These are phyloP conservation scores for Trichoderma aggressivum DNA, from an alignment of 2,329 filamentous ascomycete species.

Conservation along the genomic window DNA sequence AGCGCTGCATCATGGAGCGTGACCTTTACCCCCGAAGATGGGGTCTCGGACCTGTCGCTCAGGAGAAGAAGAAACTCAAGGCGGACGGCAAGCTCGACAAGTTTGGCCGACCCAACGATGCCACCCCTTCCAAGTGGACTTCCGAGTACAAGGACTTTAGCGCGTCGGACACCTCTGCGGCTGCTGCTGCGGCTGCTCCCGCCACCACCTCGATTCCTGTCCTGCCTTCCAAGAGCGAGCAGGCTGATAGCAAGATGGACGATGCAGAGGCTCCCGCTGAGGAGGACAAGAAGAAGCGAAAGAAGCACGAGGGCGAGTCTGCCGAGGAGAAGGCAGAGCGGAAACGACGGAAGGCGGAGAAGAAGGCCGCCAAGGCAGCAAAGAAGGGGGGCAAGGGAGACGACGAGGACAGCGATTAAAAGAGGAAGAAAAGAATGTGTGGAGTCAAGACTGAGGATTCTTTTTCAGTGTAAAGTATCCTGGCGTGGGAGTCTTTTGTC, in stretches of 20 bases:
- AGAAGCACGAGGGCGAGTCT: conserved; percentile 78
- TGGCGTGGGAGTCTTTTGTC: conserved; percentile 18
- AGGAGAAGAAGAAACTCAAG: conserved; percentile 99
- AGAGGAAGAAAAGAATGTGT: not conserved
- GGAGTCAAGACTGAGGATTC: conserved; percentile 7
- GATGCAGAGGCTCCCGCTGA: conserved; percentile 45
- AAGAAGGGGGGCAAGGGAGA: conserved; percentile 53
- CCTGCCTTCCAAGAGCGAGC: conserved; percentile 35
- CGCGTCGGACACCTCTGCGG: conserved; percentile 47
- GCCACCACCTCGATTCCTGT: conserved; percentile 32
- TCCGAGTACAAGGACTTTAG: conserved; percentile 88
- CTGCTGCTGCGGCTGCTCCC: conserved; percentile 42
- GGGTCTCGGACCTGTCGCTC: conserved; percentile 88
- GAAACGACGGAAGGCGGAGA: conserved; percentile 58
- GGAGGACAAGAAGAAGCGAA: conserved; percentile 64
- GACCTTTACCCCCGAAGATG: conserved; percentile 95
- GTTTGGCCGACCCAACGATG: conserved; percentile 88
- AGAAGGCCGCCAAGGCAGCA: conserved; percentile 55
- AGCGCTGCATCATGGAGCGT: conserved; percentile 99
- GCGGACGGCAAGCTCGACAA: conserved; percentile 97
- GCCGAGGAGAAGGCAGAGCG: conserved; percentile 63
- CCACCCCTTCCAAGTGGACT: conserved; percentile 91
- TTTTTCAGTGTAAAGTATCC: conserved; percentile 8
- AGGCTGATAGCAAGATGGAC: conserved; percentile 33
- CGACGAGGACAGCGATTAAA: conserved; percentile 47